phyloP scores from a whole-genome alignment of 1,284 basidiomycete species.

The Boletellus deceptivus region DNA sequence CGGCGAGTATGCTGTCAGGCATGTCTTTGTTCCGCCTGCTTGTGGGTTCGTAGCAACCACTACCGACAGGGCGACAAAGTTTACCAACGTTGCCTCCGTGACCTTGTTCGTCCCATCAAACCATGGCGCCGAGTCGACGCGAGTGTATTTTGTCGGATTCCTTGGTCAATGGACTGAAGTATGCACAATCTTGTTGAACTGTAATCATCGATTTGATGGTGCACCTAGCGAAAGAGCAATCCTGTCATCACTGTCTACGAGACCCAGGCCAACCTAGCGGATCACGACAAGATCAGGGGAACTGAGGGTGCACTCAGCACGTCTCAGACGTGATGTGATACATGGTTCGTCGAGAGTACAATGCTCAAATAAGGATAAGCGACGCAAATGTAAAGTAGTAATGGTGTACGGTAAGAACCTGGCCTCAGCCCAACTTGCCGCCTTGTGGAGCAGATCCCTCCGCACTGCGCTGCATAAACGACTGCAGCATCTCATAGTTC shows the following conservation, averaged over 20 bases:
- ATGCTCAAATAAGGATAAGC: constrained; percentile 2
- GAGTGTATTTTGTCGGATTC: constrained; percentile 76
- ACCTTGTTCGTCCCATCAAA: constrained; percentile 73
- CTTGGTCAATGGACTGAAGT: constrained; percentile 79
- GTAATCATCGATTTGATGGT: constrained; percentile 4
- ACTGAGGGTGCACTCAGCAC: constrained; percentile 55
- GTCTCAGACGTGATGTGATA: constrained; percentile 27
- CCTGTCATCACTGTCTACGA: constrained; percentile 79
- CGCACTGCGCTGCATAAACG: constrained; percentile 56
- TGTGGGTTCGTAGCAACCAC: not conserved
- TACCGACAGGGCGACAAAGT: constrained; percentile 63
- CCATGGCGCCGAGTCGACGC: constrained; percentile 68
- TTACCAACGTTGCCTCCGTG: constrained; percentile 68
- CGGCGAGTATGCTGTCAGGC: constrained; percentile 76
- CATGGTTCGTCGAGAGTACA: constrained; percentile 5
- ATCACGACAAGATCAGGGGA: constrained; percentile 78
- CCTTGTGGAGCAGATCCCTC: constrained; percentile 34
- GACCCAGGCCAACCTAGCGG: constrained; percentile 73
- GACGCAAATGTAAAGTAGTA: constrained; percentile 18
- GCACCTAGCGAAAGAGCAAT: constrained; percentile 56
- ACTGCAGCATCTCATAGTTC: constrained; percentile 58
- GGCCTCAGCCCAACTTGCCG: too few relatives aligned
- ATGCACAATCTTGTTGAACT: constrained; percentile 6
- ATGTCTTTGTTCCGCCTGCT: constrained; percentile 11
- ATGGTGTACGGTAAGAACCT: constrained; percentile 2